Base-by-base conservation (phyloP, 2,329 filamentous ascomycete genomes). In the Lasiodiplodia sp. region DNA sequence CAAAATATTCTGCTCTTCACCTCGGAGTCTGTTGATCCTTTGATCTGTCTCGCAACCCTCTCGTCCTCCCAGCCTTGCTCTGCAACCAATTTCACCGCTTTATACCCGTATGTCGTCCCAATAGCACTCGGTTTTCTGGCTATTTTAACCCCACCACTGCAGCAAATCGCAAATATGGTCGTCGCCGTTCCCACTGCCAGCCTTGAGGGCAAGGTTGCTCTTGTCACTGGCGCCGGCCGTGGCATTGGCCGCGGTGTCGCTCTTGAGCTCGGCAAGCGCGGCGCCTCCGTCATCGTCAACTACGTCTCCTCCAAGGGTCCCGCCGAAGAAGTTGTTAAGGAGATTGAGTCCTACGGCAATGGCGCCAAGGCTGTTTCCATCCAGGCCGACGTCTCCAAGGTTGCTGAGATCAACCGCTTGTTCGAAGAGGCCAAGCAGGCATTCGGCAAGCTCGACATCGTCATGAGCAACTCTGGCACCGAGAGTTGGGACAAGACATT, bases 201-300 rank as follows among this genome's bases (percentile, higher is more conserved):
- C 66, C 82, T 86, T 62, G 82, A 85, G 73, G 82, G 80, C 76
- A 83, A 85, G 73, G 83, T 86, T 80, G 80, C 88, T 68, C 83
- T 92, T 71, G 83, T 92, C 78, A 92, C 89, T 18, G 89, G 79
- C 51, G 78, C 86, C 60, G 88, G 88, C 65, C 88, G 89, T 44
- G 90, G 90, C 68, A 92, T 92, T 73, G 89, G 89, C 49, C 82
- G 83, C 65, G 88, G 88, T 66, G 90, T 90, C 66, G 89, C 89
- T 71, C 83, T 91, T 66, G 89, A 91, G 79, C 87, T 92, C 51
- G 89, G 86, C 76, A 84, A 86, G 76, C 88, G 88, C 71, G 89
- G 89, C 51, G 87, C 86, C 74, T 87, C 83, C 67, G 83, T 92
- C 65, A 83, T 91, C 31, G 85, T 92, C 77, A 92, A 92, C 80